phyloP scores from a whole-genome alignment of 1,139 yeast genomes.

The Meyerozyma guilliermondii region DNA sequence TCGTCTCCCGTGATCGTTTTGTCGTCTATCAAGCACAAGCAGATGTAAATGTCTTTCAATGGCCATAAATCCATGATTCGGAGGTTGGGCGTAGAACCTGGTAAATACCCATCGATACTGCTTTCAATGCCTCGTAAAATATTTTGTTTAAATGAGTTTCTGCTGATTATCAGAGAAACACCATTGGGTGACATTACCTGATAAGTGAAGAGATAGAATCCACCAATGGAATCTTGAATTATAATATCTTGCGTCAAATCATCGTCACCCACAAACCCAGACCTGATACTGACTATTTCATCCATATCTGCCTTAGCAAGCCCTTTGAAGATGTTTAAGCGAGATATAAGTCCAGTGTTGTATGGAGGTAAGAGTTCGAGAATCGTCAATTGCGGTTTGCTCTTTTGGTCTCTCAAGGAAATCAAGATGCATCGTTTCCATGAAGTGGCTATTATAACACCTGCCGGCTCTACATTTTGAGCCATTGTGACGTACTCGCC shows the following conservation, averaged over 20 bases:
- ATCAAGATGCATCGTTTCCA: constrained; percentile 62
- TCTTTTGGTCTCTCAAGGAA: constrained; percentile 62
- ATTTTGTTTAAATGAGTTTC: constrained; percentile 24
- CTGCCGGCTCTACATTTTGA: constrained; percentile 69
- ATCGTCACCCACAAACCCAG: constrained; percentile 50
- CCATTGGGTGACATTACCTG: constrained; percentile 30
- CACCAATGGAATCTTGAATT: constrained; percentile 45
- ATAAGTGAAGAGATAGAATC: constrained; percentile 28
- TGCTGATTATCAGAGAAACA: constrained; percentile 22
- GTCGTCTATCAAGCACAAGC: constrained; percentile 36
- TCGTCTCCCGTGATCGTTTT: constrained; percentile 14
- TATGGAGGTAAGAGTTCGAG: constrained; percentile 29
- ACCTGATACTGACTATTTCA: constrained; percentile 57
- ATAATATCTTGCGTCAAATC: constrained; percentile 41
- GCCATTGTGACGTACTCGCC: constrained; percentile 56
- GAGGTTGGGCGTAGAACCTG: constrained; percentile 27
- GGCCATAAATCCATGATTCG: constrained; percentile 54
- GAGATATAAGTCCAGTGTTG: constrained; percentile 7
- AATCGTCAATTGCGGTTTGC: constrained; percentile 48
- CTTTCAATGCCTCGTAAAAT: constrained; percentile 26
- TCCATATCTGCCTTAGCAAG: constrained; percentile 21
- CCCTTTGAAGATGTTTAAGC: constrained; percentile 20
- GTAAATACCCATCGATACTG: constrained; percentile 35
- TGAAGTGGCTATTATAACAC: constrained; percentile 67
- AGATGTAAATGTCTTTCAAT: constrained; percentile 40